Evolutionary conservation across 2,329 filamentous ascomycete genomes (phyloP), one percentile per base, ranked within the genome.

Genomic region (Ophiostoma perfectum): DNA sequence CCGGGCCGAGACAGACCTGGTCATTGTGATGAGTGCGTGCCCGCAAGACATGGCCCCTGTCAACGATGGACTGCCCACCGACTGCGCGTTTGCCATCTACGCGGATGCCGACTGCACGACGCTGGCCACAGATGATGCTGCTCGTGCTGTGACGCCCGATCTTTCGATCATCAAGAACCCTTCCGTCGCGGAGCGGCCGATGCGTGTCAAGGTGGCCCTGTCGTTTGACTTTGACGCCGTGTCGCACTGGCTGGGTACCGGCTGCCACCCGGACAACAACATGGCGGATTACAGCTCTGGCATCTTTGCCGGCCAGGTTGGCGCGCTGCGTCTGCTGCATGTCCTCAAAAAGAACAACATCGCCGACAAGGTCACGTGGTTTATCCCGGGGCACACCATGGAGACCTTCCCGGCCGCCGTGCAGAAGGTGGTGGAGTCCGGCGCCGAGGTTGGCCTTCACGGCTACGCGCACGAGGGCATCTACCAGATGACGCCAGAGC

Each of bases 241-340:
- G 4, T 82, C 81, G 1, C 80, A 81, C 68, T 85, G 81, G 81
- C 77, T 84, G 3, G 83, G 83, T 36, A 84, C 83, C 5, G 81
- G 81, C n/a, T 74, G 76, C 44, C 77, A 82, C 68, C 77, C 79
- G 0, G 78, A 81, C 71, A 83, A 84, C 73, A 82, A 78, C 70
- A 79, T 82, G 58, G 77, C 81, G 44, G 81, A 84, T 74, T 83
- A 82, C 74, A 80, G 76, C 65, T 76, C 79, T 6, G 83, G 80
- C 79, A 8, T 81, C 76, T 66, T 82, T 82, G 39, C 76, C 76
- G 71, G 82, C 78, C 0, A 77, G 75, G 0, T 89, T 42, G 88
- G 88, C 49, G 85, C 85, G 0, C 81, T 83, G 16, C 84, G 89
- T 2, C 80, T 92, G 0, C 81, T 92, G 38, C 90, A 89, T 72